A percentile compares a stretch with the other conserved stretches of the same genome.
phyloP scores from a whole-genome alignment of 306 rosid species.

The Dalbergia cochinchinensis region DNA sequence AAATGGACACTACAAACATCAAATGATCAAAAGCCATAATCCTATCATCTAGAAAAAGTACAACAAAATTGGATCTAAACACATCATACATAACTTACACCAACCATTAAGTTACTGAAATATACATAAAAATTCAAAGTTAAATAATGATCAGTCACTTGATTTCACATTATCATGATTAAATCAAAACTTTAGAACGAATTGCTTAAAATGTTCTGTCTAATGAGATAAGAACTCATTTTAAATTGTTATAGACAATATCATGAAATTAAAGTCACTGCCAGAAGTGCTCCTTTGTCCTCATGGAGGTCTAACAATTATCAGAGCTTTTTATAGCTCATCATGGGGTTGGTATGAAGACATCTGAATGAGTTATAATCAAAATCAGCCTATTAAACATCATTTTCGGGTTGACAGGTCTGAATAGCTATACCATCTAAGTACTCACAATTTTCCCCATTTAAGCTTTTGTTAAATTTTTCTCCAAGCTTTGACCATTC shows the following conservation, averaged over 20 bases:
- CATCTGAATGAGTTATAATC: background rate
- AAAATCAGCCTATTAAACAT: conserved; percentile 40
- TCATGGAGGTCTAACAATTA: conserved; percentile 27
- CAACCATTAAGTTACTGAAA: background rate
- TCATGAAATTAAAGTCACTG: conserved; percentile 29
- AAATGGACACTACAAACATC: no score
- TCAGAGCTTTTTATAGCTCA: conserved; percentile 35
- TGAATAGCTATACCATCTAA: conserved; percentile 34
- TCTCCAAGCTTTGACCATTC: conserved; percentile 61
- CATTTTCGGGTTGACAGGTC: conserved; percentile 36
- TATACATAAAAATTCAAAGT: background rate
- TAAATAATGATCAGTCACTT: background rate
- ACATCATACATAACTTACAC: background rate
- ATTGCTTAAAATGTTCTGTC: background rate
- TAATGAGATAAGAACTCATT: background rate
- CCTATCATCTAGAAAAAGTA: background rate
- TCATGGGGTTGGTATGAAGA: conserved; percentile 37
- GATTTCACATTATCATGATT: conserved; percentile 18
- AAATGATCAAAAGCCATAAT: background rate
- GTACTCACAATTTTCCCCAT: conserved; percentile 36
- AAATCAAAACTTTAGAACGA: conserved; percentile 4
- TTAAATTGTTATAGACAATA: background rate
- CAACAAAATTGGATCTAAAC: background rate
- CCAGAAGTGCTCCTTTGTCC: conserved; percentile 2
- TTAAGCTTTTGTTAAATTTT: conserved; percentile 44